Evolutionary conservation across 2,329 filamentous ascomycete genomes (phyloP), one percentile per base, ranked within the genome.

Genomic region (Didymella pomorum): DNA sequence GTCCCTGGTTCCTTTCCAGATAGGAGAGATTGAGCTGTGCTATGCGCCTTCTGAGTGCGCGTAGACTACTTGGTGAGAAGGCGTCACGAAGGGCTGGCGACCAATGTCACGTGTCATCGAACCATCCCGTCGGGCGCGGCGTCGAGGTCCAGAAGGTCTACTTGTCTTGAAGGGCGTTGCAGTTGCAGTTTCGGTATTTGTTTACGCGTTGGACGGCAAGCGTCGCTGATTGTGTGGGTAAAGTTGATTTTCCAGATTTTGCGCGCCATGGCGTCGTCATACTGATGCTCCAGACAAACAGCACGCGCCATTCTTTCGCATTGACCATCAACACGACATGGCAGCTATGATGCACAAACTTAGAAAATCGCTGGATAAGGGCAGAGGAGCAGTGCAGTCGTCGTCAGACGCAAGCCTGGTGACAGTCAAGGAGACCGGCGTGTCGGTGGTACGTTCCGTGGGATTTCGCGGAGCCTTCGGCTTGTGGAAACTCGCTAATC

Each of bases 181-280:
- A 33, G 39, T 49, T 50, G 3, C 56, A 9, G 14, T 18, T 51
- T 21, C 14, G 18, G 25, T 25, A 20, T 33, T 43, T 41, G 21
- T 29, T 42, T 29, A 35, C 31, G 28, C 46, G 18, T 47, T 18
- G 33, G 4, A 46, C 12, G 20, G 45, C 14, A 54, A 58, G 50
- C 31, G 39, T 37, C 12, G 41, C 41, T 45, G 45, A 23, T n/a
- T 7, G 44, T 12, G 31, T 46, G 43, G 21, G 48, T 25, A 33
- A 25, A 8, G 42, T 49, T 31, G 20, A 42, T 46, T 50, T 44
- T 51, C 39, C 26, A 45, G 45, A 35, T 21, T 51, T 39, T 52
- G 50, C 51, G 39, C 56, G 56, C 58, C 55, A 67, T 70, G 67
- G 66, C 66, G 66, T 70, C 61, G 62, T 55, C 44, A 55, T 56